Base-by-base conservation (phyloP, 176 grass and related monocot species). In the Musa acuminata region DNA sequence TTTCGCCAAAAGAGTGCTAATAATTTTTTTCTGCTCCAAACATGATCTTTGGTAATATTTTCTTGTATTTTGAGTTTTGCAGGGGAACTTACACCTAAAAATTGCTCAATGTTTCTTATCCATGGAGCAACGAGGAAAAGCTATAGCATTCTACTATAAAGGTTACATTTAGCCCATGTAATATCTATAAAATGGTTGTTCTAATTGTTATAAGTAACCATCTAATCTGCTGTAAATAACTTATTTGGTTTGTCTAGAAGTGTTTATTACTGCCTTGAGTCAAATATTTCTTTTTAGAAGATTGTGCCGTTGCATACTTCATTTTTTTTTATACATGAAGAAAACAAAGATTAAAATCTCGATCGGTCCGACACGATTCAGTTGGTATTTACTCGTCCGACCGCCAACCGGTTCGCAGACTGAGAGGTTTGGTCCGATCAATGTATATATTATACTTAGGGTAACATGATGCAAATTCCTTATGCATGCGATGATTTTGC, bases 101-200 rank as follows among this genome's bases (percentile, higher is more conserved):
- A 77, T 89, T 55, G 94, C 87, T 82, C 74, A 83, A 82, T 98
- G 94, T 85, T 93, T 85, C 86, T 82, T 89, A 70, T 75, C 82
- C 58, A 29, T 89, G 71, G 77, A 82, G 82, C 86, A 93, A 58
- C 86, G 80, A 66, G 75, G 65, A 64, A 86, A 91, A 72, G 90
- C 94, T 55, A 77, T 91, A 78, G 67, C 80, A 60, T 98, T 89
- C 82, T 92, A 93, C 68, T 88, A 91, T 71, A 82, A 87, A 98
- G 91, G 91, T 94, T 80, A 43, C 81, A 20, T 55, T 84, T 67
- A n/a, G 9, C 11, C 51, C 25, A 29, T 52, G 35, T 59, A 53
- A 57, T 53, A 35, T 22, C 22, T 25, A 17, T 23, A 64, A 51
- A 62, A 24, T 23, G 23, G 43, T 50, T 64, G n/a, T 22, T 13